These are phyloP conservation scores for Lactarius trivialis DNA, from an alignment of 768 basidiomycete species.

Conservation along the genomic window DNA sequence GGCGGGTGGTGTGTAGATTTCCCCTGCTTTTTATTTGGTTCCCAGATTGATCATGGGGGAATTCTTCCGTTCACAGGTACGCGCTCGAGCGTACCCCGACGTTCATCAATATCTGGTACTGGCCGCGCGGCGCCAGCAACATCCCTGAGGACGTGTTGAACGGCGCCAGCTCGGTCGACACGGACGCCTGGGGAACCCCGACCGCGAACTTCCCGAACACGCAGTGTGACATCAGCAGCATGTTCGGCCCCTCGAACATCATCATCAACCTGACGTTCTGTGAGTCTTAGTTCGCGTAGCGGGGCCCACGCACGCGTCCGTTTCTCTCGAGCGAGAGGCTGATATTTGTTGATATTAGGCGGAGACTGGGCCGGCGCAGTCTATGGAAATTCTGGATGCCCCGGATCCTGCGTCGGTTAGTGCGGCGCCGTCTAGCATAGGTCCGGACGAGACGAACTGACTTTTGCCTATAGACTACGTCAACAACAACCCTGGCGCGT, in stretches of 20 bases:
- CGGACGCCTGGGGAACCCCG: conserved; percentile 53
- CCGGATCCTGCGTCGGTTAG: conserved; percentile 45
- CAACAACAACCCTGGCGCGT: conserved; percentile 59
- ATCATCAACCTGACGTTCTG: conserved; percentile 68
- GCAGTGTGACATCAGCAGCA: conserved; percentile 47
- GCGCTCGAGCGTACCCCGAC: conserved; percentile 53
- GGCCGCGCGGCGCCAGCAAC: conserved; percentile 42
- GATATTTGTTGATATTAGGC: conserved; percentile 5
- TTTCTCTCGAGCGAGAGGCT: not conserved
- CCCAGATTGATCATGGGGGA: not conserved
- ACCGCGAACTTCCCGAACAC: conserved; percentile 55
- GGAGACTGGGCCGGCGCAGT: conserved; percentile 52
- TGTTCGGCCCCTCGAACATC: conserved; percentile 55
- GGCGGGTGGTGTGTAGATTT: conserved; percentile 49
- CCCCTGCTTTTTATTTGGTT: not conserved
- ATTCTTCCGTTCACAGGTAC: conserved; percentile 37
- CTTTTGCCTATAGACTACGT: conserved; percentile 45
- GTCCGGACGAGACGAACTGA: conserved; percentile 19
- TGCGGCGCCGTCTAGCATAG: not conserved
- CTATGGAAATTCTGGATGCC: conserved; percentile 45
- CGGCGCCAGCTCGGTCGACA: conserved; percentile 40
- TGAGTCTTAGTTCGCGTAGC: conserved; percentile 29
- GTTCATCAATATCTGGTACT: conserved; percentile 68
- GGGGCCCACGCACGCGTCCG: not conserved
- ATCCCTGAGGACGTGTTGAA: conserved; percentile 43